A percentile compares a stretch with the other conserved stretches of the same genome.
Evolutionary conservation across 176 grass and related monocot genomes (phyloP).

Genomic region (Alopecurus myosuroides): DNA sequence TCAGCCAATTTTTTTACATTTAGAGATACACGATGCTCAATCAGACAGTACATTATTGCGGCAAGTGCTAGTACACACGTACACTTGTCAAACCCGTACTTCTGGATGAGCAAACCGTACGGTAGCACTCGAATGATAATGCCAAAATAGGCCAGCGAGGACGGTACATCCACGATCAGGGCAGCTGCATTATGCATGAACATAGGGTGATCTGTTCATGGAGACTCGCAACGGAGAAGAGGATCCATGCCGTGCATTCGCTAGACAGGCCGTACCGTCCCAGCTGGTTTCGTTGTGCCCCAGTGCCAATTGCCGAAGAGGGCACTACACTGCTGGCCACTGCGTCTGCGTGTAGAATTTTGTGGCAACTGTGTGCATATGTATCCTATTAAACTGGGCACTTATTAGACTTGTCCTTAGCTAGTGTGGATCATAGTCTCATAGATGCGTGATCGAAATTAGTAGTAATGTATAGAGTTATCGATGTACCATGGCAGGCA

Average conservation of each 20-base stretch:
- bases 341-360: too few species aligned
- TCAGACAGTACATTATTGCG: background rate
- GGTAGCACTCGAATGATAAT: background rate
- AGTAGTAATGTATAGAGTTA: too few species aligned
- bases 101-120: background rate
- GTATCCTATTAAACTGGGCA: too few species aligned
- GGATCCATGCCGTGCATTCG: constrained; percentile 23
- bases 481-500: too few species aligned
- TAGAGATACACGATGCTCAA: too few species aligned
- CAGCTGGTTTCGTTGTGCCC: background rate
- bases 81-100: background rate
- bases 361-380: too few species aligned
- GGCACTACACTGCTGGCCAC: background rate
- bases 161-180: background rate
- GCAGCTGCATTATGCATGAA: background rate
- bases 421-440: too few species aligned
- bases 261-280: background rate
- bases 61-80: background rate
- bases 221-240: constrained; percentile 20
- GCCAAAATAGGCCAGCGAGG: background rate
- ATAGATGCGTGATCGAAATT: too few species aligned
- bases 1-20: too few species aligned
- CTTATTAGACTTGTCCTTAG: too few species aligned
- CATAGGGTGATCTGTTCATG: constrained; percentile 1
- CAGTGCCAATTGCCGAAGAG: background rate